Conservation (phyloP, 257 asterid species). For the Salvia hispanica region DNA sequence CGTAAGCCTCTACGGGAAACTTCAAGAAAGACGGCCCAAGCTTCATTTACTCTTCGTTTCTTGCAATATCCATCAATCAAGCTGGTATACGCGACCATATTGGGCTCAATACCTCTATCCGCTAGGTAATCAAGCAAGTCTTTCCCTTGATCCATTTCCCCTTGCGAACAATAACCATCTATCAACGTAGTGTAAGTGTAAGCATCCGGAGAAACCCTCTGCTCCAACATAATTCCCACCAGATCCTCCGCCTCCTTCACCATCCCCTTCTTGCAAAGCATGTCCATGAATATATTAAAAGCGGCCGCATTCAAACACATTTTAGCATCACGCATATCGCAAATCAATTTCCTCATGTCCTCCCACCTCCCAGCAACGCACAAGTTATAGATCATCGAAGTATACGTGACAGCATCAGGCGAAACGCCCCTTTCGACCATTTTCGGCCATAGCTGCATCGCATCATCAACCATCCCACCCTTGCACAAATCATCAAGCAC, state of each 20-base stretch:
- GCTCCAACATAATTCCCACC: neutral
- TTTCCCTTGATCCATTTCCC: neutral
- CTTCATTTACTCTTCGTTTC: neutral
- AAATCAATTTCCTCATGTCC: neutral
- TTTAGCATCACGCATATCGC: neutral
- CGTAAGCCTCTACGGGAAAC: conserved; percentile 9
- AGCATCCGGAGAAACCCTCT: conserved; percentile 6
- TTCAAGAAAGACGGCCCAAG: conserved; percentile 21
- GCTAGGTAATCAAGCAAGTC: neutral
- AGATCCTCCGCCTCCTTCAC: conserved; percentile 10
- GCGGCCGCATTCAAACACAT: neutral
- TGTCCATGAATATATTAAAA: neutral
- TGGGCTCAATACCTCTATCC: neutral
- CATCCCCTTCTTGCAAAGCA: neutral
- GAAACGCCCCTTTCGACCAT: neutral
- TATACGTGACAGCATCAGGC: neutral
- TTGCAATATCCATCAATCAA: conserved; percentile 2
- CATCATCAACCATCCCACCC: conserved; percentile 10
- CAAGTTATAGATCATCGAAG: neutral
- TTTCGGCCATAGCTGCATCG: neutral
- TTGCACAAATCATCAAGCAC: neutral
- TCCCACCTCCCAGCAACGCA: conserved; percentile 13
- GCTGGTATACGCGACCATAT: neutral
- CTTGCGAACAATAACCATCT: conserved; percentile 15
- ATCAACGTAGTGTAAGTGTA: neutral